Base-by-base conservation (phyloP, 495 filamentous ascomycete species). In the Pyronema domesticum region DNA sequence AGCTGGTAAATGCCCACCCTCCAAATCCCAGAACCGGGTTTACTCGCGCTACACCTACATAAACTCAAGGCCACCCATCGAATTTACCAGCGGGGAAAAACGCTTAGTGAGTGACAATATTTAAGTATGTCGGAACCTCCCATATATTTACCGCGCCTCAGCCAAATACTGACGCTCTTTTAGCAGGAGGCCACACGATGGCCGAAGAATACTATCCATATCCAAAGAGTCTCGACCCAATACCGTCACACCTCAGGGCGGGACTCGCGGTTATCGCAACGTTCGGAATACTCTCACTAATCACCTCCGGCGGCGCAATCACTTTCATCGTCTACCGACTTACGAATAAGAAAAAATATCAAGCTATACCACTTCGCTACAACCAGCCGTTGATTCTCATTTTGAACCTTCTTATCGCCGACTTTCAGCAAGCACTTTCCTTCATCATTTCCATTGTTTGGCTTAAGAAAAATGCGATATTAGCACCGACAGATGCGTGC, bases 401-500 rank as follows among this genome's bases (percentile, higher is more conserved):
- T 18, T n/a, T 53, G 15, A 53, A 53, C 14, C 37, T 53, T 17
- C 37, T 53, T 23, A 14, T 53, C 11, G 50, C 50, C 50, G 50
- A 53, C 50, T 15, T 53, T 37, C 50, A 53, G 14, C 50, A 53
- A 43, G 50, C 50, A 8, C 50, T 53, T 10, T 53, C 50, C 37
- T 53, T 53, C 37, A 10, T 6, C 11, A 40, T 53, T 18, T 40
- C 36, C 3, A 14, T 53, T 8, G 35, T 40, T 34, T 53, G 50
- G 50, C 7, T 43, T 8, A 8, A 43, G 10, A 53, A 42, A 15
- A 40, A 53, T 40, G 50, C 50, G 6, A 53, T 53, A 17, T n/a
- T 53, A 3, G 50, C 50, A 33, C 50, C 50, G 7, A 53, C 50
- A 3, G 37, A 9, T 14, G 37, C 3, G 6, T 53, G 50, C 19